These are phyloP conservation scores for Linnemannia zychae DNA, from an alignment of 192 early-diverging fungal genomes.

Conservation along the genomic window DNA sequence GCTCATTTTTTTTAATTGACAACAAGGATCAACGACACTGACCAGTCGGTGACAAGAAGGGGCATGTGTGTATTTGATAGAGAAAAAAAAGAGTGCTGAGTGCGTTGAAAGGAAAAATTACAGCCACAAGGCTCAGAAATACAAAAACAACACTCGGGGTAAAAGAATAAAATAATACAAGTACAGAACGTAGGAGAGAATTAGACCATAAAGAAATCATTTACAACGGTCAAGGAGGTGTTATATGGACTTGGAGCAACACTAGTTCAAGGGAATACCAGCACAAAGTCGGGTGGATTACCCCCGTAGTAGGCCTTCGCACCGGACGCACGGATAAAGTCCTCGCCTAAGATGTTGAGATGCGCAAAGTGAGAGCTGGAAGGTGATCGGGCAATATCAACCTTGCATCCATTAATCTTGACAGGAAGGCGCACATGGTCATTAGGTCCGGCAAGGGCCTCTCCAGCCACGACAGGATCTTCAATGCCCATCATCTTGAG, in stretches of 20 bases:
- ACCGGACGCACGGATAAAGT: slow-evolving; percentile 15
- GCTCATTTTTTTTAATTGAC: not conserved
- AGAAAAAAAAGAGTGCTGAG: not conserved
- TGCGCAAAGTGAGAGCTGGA: slow-evolving; percentile 34
- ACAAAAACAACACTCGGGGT: not conserved
- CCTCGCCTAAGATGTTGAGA: slow-evolving; percentile 34
- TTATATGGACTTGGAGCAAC: not conserved
- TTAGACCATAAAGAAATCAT: not conserved
- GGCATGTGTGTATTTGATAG: not conserved
- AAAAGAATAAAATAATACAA: not conserved
- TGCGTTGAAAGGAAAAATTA: not conserved
- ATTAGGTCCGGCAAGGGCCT: not conserved
- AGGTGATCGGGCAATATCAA: not conserved
- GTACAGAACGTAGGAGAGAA: not conserved
- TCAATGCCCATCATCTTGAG: slow-evolving; percentile 28
- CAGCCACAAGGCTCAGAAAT: not conserved
- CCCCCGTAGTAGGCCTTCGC: slow-evolving; percentile 16
- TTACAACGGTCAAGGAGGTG: not conserved
- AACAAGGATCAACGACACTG: not conserved
- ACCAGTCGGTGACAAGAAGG: not conserved
- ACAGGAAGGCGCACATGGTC: slow-evolving; percentile 13
- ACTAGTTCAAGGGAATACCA: slow-evolving; percentile 12
- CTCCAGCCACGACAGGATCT: slow-evolving; percentile 26
- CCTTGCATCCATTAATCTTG: slow-evolving; percentile 22
- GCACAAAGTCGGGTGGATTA: not conserved